Evolutionary conservation across 768 basidiomycete genomes (phyloP).

Genomic region (Lactarius quietus): DNA sequence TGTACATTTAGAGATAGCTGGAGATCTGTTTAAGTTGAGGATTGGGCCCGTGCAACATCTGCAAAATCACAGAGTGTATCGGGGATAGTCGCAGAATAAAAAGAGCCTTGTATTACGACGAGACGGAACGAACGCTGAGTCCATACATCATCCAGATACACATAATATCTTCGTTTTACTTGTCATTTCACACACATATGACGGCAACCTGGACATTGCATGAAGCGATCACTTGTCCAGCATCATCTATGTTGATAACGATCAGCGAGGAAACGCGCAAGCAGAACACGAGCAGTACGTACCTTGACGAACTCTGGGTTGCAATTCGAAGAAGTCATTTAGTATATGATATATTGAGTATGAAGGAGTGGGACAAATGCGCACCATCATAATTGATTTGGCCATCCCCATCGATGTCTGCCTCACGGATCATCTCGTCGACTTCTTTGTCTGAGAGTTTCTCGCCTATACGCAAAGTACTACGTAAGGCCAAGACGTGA

Average conservation of each 20-base stretch:
- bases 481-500: constrained; percentile 1
- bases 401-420: constrained; percentile 92
- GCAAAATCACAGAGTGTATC: not conserved
- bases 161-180: constrained; percentile 9
- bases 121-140: not conserved
- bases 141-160: constrained; percentile 22
- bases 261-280: constrained; percentile 7
- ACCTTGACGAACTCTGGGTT: constrained; percentile 73
- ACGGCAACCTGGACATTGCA: not conserved
- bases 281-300: constrained; percentile 21
- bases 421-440: constrained; percentile 96
- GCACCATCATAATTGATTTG: constrained; percentile 84
- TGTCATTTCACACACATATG: constrained; percentile 9
- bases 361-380: constrained; percentile 26
- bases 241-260: constrained; percentile 55
- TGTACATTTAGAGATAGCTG: not conserved
- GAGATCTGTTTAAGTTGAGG: not conserved
- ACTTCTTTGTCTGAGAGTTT: constrained; percentile 85
- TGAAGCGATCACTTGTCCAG: constrained; percentile 51
- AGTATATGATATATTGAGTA: constrained; percentile 5
- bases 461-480: constrained; percentile 51
- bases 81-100: not conserved
- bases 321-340: constrained; percentile 5
- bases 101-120: not conserved
- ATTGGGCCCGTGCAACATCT: not conserved